Evolutionary conservation across 805 yeast species (phyloP).

Genomic region (Torulaspora gathmanii): DNA sequence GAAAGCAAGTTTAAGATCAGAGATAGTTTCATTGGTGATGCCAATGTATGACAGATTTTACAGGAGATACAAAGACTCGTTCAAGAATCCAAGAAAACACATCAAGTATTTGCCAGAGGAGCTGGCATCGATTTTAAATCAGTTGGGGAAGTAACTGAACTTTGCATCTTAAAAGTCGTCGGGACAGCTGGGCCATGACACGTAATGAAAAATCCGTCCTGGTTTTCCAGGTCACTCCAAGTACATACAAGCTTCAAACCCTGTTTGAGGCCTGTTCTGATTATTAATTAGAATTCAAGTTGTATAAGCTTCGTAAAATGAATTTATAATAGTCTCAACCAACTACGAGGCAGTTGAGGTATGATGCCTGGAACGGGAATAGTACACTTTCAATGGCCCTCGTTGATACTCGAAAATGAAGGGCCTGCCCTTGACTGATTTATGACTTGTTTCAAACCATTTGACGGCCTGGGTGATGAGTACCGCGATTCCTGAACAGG

Average conservation of each 20-base stretch:
- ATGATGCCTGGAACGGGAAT: too few relatives aligned
- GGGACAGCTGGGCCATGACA: neutral
- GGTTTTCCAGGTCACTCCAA: too few relatives aligned
- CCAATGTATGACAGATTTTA: slow-evolving; percentile 84
- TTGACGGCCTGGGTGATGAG: slow-evolving; percentile 2
- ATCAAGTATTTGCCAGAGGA: slow-evolving; percentile 36
- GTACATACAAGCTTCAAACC: too few relatives aligned
- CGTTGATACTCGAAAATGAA: too few relatives aligned
- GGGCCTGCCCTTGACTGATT: neutral
- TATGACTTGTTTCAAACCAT: slow-evolving; percentile 11
- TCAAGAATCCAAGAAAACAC: slow-evolving; percentile 37
- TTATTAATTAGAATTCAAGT: too few relatives aligned
- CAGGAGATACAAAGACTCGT: slow-evolving; percentile 48
- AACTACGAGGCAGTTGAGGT: too few relatives aligned
- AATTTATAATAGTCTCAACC: neutral
- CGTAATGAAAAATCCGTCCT: too few relatives aligned
- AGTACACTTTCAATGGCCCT: too few relatives aligned
- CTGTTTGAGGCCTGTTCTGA: too few relatives aligned
- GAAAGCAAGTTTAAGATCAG: slow-evolving; percentile 59
- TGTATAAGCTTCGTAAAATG: neutral
- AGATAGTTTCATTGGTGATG: slow-evolving; percentile 62
- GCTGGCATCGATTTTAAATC: slow-evolving; percentile 27
- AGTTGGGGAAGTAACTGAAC: slow-evolving; percentile 21
- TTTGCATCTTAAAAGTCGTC: neutral
- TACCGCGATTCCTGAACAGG: slow-evolving; percentile 1